Conservation (phyloP, 805 yeast genomes). For the Wickerhamomyces strasburgensis region DNA sequence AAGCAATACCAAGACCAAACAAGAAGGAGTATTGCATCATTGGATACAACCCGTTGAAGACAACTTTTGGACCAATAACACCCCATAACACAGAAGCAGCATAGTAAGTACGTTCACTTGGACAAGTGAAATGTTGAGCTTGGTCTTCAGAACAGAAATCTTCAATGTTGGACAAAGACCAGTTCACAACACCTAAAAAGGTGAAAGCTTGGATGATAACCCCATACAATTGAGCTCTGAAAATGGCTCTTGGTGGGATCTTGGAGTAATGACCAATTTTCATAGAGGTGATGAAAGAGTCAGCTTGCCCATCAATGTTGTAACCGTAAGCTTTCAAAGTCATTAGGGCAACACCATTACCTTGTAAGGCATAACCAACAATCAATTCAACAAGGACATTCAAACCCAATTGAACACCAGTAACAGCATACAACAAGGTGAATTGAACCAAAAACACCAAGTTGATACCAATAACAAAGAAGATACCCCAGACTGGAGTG, state of each 20-base stretch:
- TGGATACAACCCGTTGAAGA: conserved; percentile 54
- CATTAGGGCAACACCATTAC: conserved; percentile 48
- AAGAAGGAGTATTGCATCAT: conserved; percentile 59
- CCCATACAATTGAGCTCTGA: conserved; percentile 39
- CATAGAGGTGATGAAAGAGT: conserved; percentile 47
- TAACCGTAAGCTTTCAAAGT: conserved; percentile 49
- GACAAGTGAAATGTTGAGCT: conserved; percentile 34
- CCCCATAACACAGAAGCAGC: conserved; percentile 40
- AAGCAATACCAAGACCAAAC: conserved; percentile 39
- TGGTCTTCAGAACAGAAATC: conserved; percentile 32
- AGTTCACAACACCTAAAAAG: conserved; percentile 29
- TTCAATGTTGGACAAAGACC: conserved; percentile 29
- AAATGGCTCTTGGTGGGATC: conserved; percentile 54
- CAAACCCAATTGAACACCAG: conserved; percentile 45
- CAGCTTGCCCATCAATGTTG: conserved; percentile 61
- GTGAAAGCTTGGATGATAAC: conserved; percentile 28
- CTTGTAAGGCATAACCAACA: conserved; percentile 49
- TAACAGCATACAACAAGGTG: conserved; percentile 40
- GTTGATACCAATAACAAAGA: conserved; percentile 48
- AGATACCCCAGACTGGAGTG: conserved; percentile 60
- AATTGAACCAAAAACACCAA: conserved; percentile 47
- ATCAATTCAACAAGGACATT: conserved; percentile 53
- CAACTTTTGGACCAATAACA: conserved; percentile 49
- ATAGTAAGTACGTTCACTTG: conserved; percentile 37
- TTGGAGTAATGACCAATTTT: conserved; percentile 44